phyloP scores from a whole-genome alignment of 139 green algal genomes.

The Nannochloris sp. region DNA sequence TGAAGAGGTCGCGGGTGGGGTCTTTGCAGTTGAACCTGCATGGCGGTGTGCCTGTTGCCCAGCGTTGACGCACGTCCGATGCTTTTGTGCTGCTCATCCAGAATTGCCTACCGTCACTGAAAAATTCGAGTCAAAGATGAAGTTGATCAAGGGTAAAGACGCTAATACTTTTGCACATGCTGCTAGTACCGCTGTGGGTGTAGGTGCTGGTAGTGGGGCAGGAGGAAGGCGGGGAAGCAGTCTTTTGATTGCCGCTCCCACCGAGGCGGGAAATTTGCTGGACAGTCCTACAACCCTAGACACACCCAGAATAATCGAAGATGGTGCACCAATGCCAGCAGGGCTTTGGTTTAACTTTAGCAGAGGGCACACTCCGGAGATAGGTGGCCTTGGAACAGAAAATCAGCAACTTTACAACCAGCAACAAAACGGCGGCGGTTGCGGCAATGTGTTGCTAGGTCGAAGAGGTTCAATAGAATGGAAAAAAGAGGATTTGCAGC shows the following conservation, averaged over 20 bases:
- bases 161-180: too few species aligned
- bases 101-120: background rate
- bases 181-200: background rate
- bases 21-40: constrained; percentile 52
- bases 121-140: constrained; percentile 2
- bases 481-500: too few species aligned
- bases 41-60: constrained; percentile 67
- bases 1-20: constrained; percentile 32
- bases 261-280: too few species aligned
- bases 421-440: too few species aligned
- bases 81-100: constrained; percentile 31
- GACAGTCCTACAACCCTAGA: background rate
- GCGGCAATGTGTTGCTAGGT: too few species aligned
- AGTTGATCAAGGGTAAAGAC: background rate
- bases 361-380: too few species aligned
- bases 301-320: too few species aligned
- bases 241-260: background rate
- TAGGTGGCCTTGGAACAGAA: too few species aligned
- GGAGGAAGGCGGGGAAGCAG: background rate
- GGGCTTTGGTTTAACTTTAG: too few species aligned
- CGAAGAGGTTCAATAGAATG: too few species aligned
- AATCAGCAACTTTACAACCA: too few species aligned
- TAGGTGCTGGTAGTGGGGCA: background rate
- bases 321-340: too few species aligned
- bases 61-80: constrained; percentile 50